Conservation (phyloP, 208 protist species). For the Leishmania lainsoni region DNA sequence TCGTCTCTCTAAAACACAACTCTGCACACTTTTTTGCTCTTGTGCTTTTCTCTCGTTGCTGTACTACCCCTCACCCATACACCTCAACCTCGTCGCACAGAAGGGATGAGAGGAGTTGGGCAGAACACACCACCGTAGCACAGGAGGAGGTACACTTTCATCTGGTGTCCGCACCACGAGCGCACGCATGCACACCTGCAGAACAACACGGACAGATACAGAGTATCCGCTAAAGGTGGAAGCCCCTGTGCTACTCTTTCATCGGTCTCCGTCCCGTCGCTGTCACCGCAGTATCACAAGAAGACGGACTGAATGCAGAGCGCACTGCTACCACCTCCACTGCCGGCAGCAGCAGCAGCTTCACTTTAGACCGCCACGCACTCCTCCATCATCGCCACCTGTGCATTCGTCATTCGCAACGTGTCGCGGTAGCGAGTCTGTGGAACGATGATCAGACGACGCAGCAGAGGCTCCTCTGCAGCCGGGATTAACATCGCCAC, state of each 20-base stretch:
- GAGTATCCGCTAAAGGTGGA: not conserved
- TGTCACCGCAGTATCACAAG: not conserved
- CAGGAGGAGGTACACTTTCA: not conserved
- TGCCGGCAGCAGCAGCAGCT: not conserved
- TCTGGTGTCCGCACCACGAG: not conserved
- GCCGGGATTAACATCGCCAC: constrained; percentile 68
- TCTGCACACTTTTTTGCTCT: not conserved
- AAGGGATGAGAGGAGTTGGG: not conserved
- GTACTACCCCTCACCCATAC: not conserved
- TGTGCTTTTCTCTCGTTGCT: not conserved
- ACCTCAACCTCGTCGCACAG: not conserved
- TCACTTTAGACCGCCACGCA: constrained; percentile 46
- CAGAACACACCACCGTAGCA: not conserved
- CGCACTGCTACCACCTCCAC: not conserved
- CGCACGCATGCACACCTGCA: not conserved
- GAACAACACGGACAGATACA: not conserved
- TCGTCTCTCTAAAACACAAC: not conserved
- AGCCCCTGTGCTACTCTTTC: not conserved
- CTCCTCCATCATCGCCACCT: constrained; percentile 65
- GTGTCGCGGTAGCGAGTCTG: constrained; percentile 34
- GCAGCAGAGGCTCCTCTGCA: constrained; percentile 51
- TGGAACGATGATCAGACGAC: constrained; percentile 72
- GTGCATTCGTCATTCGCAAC: constrained; percentile 44
- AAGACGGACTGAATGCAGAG: not conserved
- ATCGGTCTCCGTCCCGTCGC: not conserved